Evolutionary conservation across 2,329 filamentous ascomycete species (phyloP).

Genomic region (Cercospora sp.): DNA sequence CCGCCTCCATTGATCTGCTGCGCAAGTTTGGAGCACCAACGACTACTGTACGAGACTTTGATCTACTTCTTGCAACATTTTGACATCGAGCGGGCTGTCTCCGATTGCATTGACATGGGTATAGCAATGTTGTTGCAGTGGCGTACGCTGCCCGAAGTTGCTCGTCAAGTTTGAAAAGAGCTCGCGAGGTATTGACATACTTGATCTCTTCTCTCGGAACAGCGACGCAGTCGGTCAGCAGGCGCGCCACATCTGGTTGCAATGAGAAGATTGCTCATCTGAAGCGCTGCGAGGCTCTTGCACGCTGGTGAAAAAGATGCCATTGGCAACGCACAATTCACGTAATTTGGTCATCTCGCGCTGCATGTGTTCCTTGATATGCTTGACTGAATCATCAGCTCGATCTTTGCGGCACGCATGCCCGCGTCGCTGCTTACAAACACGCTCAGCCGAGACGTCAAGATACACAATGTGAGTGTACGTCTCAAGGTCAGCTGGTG

Average conservation of each 20-base stretch:
- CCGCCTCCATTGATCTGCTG: constrained; percentile 56
- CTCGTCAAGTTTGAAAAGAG: background rate
- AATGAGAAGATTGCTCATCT: background rate
- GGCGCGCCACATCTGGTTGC: background rate
- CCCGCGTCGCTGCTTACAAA: constrained; percentile 39
- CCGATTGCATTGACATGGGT: constrained; percentile 59
- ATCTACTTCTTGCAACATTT: constrained; percentile 58
- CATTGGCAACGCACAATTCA: constrained; percentile 47
- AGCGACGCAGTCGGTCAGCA: background rate
- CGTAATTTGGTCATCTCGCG: constrained; percentile 49
- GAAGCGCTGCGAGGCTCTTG: background rate
- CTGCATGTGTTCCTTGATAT: constrained; percentile 53
- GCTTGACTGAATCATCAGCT: constrained; percentile 33
- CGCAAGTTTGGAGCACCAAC: constrained; percentile 51
- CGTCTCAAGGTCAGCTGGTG: constrained; percentile 46
- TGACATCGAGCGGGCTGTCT: constrained; percentile 60
- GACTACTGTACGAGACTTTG: constrained; percentile 53
- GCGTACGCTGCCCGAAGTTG: background rate
- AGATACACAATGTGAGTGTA: constrained; percentile 64
- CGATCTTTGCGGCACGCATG: constrained; percentile 42
- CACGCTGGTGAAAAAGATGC: constrained; percentile 52
- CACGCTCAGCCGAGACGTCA: constrained; percentile 41
- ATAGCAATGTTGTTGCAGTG: constrained; percentile 40
- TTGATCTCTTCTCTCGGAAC: background rate
- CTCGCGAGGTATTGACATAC: background rate